These are phyloP conservation scores for Pleoardoris graminearum DNA, from an alignment of 2,329 filamentous ascomycete species.

Conservation along the genomic window DNA sequence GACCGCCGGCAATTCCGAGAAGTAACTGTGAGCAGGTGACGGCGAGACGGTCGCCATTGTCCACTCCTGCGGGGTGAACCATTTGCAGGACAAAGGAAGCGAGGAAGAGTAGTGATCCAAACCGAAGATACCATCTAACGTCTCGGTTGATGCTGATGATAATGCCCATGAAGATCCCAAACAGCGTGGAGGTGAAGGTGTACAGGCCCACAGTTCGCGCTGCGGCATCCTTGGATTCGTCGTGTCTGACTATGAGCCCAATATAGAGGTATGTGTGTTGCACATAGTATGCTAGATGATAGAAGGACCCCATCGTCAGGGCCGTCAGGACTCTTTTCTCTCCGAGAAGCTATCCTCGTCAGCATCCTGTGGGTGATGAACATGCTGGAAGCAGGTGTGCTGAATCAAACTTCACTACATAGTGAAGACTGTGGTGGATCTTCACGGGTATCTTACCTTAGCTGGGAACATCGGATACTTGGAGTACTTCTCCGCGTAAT, in stretches of 20 bases:
- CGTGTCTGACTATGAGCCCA: not conserved
- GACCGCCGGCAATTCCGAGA: not conserved
- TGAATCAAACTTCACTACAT: too few relatives aligned
- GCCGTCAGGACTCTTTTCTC: not conserved
- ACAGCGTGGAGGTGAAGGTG: not conserved
- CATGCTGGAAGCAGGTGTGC: not conserved
- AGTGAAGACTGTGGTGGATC: not conserved
- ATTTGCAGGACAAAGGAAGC: not conserved
- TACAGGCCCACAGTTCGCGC: not conserved
- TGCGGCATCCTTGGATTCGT: not conserved
- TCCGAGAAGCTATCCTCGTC: not conserved
- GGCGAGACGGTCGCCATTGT: not conserved
- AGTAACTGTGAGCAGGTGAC: not conserved
- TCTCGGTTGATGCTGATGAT: not conserved
- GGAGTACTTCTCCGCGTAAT: not conserved
- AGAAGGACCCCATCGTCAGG: not conserved
- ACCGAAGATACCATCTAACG: not conserved
- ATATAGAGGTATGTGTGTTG: conserved; percentile 2
- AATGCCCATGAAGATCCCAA: not conserved
- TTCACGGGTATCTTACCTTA: not conserved
- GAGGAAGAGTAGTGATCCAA: not conserved
- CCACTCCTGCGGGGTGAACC: not conserved
- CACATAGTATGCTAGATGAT: conserved; percentile 1
- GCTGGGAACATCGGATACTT: conserved; percentile 1
- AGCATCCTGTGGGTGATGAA: not conserved